Conservation (phyloP, 805 yeast species). For the Myxozyma neotropica region DNA sequence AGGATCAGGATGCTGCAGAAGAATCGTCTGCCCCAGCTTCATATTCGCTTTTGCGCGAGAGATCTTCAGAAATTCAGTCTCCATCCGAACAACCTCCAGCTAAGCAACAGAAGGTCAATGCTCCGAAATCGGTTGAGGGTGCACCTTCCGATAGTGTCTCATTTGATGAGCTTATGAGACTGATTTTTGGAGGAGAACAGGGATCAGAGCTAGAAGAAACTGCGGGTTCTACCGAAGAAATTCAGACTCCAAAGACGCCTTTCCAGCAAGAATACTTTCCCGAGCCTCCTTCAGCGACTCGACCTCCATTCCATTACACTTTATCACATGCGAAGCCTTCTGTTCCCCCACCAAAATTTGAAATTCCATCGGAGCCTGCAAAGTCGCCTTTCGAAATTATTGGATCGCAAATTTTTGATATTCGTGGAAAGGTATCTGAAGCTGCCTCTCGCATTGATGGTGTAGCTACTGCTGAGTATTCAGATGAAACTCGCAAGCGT, state of each 20-base stretch:
- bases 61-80: not conserved
- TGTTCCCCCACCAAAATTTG: constrained; percentile 5
- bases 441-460: constrained; percentile 16
- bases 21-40: constrained; percentile 2
- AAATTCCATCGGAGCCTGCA: constrained; percentile 10
- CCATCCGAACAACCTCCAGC: constrained; percentile 2
- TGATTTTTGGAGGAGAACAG: constrained; percentile 17
- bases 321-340: constrained; percentile 12
- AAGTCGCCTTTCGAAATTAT: constrained; percentile 10
- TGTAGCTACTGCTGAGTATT: not conserved
- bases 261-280: not conserved
- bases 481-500: not conserved
- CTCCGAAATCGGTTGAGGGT: constrained; percentile 5
- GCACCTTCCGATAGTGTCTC: not conserved
- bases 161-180: constrained; percentile 10
- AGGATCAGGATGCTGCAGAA: not conserved
- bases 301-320: constrained; percentile 30
- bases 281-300: constrained; percentile 13
- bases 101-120: constrained; percentile 2
- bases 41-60: not conserved
- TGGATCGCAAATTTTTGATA: not conserved
- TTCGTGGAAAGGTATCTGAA: constrained; percentile 3
- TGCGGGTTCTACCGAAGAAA: not conserved
- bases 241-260: not conserved
- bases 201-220: not conserved